These are phyloP conservation scores for Colletotrichum gloeosporioides DNA, from an alignment of 2,329 filamentous ascomycete genomes.

Conservation along the genomic window DNA sequence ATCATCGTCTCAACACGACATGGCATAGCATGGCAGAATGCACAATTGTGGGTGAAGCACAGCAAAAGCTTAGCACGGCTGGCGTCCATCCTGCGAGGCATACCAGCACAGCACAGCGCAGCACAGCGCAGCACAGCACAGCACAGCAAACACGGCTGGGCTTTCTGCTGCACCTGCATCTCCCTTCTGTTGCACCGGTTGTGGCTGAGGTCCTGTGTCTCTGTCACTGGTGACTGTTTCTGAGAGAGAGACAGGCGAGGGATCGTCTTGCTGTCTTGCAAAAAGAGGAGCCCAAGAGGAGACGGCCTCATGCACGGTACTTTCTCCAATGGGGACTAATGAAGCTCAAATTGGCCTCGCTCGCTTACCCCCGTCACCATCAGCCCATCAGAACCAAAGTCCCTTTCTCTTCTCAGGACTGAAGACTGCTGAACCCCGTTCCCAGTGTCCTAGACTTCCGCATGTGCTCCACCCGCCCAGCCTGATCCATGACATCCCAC, in stretches of 20 bases:
- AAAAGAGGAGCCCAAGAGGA: background rate
- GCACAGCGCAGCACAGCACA: background rate
- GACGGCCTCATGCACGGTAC: constrained; percentile 18
- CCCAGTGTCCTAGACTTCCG: background rate
- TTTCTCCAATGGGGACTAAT: background rate
- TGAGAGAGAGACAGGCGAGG: background rate
- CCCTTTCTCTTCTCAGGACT: background rate
- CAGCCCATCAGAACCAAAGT: constrained; percentile 21
- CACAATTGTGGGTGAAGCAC: background rate
- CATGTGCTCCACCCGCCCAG: constrained; percentile 1
- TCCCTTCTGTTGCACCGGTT: background rate
- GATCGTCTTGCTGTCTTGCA: background rate
- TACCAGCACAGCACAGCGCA: background rate
- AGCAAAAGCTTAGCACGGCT: background rate
- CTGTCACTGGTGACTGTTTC: background rate
- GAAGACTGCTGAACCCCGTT: background rate
- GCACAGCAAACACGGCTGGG: background rate
- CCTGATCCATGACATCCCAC: background rate
- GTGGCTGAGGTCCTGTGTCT: constrained; percentile 8
- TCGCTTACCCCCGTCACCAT: constrained; percentile 17
- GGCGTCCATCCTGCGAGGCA: background rate
- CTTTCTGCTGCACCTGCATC: background rate
- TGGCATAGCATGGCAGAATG: background rate
- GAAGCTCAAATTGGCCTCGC: constrained; percentile 14
- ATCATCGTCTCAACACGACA: background rate